A percentile compares a stretch with the other conserved stretches of the same genome.
Conservation (phyloP, 2,329 filamentous ascomycete species). For the Zasmidium cellare region DNA sequence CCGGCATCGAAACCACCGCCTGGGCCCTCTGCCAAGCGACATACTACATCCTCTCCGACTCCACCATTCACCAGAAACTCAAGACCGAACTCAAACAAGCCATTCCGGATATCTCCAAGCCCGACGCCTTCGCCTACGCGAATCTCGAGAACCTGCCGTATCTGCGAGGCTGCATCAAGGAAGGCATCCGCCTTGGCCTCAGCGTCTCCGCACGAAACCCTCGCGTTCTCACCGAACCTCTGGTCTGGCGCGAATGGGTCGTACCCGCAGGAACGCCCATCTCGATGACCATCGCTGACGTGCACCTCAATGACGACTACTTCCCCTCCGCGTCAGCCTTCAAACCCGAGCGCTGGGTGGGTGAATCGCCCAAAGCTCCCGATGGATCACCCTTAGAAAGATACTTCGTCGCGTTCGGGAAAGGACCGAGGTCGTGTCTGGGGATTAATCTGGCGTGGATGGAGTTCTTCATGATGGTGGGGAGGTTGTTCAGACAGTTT, state of each 20-base stretch:
- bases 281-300: constrained; percentile 32
- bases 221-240: constrained; percentile 18
- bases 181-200: constrained; percentile 19
- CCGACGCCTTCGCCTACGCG: constrained; percentile 13
- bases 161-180: constrained; percentile 21
- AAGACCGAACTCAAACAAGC: constrained; percentile 29
- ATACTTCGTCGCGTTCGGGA: constrained; percentile 40
- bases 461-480: constrained; percentile 26
- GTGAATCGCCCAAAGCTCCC: constrained; percentile 18
- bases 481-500: constrained; percentile 19
- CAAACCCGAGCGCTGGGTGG: constrained; percentile 38
- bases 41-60: constrained; percentile 23
- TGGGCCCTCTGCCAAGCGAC: constrained; percentile 20
- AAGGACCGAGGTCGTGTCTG: constrained; percentile 36
- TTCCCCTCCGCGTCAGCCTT: constrained; percentile 35
- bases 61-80: constrained; percentile 17
- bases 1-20: constrained; percentile 25
- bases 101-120: constrained; percentile 13
- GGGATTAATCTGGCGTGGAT: constrained; percentile 28
- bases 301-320: constrained; percentile 35
- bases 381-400: constrained; percentile 27
- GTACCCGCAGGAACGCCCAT: constrained; percentile 30
- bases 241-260: constrained; percentile 19
- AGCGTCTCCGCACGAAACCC: constrained; percentile 22
- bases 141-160: constrained; percentile 25